These are phyloP conservation scores for Blastocystis sp. DNA, from an alignment of 352 stramenopile species.

Conservation along the genomic window DNA sequence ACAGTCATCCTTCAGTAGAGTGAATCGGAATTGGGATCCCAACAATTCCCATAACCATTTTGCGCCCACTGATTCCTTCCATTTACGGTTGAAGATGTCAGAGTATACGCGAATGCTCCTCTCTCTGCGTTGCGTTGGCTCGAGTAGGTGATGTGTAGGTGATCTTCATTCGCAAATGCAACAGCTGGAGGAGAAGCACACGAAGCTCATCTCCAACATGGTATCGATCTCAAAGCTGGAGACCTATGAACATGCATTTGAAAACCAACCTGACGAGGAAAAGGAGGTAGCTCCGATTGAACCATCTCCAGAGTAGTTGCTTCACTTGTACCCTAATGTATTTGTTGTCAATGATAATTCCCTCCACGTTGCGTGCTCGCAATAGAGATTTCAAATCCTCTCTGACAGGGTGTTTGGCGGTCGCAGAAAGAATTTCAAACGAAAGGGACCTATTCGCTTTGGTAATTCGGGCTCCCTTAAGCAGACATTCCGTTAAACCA, in stretches of 20 bases:
- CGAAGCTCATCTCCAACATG: background rate
- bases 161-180: background rate
- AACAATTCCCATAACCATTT: background rate
- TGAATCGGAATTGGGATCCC: background rate
- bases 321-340: too few relatives aligned
- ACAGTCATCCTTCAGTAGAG: background rate
- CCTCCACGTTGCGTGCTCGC: too few relatives aligned
- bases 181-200: background rate
- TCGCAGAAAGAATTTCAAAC: too few relatives aligned
- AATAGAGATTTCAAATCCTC: too few relatives aligned
- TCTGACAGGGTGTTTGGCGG: too few relatives aligned
- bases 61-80: background rate
- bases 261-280: too few relatives aligned
- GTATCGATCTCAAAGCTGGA: constrained; percentile 16
- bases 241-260: background rate
- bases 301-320: too few relatives aligned
- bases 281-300: too few relatives aligned
- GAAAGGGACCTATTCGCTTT: too few relatives aligned
- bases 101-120: constrained; percentile 22
- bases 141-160: background rate
- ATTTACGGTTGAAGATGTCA: background rate
- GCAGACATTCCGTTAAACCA: too few relatives aligned
- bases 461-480: too few relatives aligned
- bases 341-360: too few relatives aligned
- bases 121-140: background rate